Evolutionary conservation across 2,329 filamentous ascomycete genomes (phyloP), one percentile per base, ranked within the genome.

Genomic region (Pyrenophora seminiperda): DNA sequence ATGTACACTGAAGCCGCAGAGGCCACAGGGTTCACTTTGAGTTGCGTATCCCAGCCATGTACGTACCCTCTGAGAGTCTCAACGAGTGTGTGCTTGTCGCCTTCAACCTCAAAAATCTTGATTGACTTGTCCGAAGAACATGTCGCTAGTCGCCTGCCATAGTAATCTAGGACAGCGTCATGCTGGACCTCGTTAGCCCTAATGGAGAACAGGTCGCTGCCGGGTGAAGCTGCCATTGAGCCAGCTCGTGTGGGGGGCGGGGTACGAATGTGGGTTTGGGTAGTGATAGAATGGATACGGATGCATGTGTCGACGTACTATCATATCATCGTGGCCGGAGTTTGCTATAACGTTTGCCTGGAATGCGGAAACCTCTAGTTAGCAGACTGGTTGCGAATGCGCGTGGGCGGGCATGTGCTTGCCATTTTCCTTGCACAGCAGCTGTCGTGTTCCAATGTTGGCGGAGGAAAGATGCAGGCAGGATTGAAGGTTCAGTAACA

Each of bases 61-160:
- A 70, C 79, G 68, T 83, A 95, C 91, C 93, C 93, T 78, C 96
- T 96, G 61, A 99, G 80, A 19, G 94, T 99, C 78, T 97, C 93
- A 27, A 90, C 84, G 65, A 97, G 79, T 58, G 90, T 85, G 76
- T 99, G 93, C 62, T 88, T 84, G 66, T 97, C 92, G 68, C 91
- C 91, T 69, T 97, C 93, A 47, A 99, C 88, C 77, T 99, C 94
- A 72, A 97, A 99, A 72, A 99, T 97, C 80, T 97, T 97, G 80
- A 99, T 96, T 39, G 93, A 97, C 73, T 94, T 92, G 78, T 99
- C 94, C 61, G 93, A 97, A 29, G 92, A 97, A 77, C 94, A 97
- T 61, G 94, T 99, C 57, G 94, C 94, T 65, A 99, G 85, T 71
- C 93, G 89, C 63, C 94, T 87, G 70, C 94, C 94, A 76, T 97